Conservation (phyloP, 495 filamentous ascomycete genomes). For the Xylaria intraflava region DNA sequence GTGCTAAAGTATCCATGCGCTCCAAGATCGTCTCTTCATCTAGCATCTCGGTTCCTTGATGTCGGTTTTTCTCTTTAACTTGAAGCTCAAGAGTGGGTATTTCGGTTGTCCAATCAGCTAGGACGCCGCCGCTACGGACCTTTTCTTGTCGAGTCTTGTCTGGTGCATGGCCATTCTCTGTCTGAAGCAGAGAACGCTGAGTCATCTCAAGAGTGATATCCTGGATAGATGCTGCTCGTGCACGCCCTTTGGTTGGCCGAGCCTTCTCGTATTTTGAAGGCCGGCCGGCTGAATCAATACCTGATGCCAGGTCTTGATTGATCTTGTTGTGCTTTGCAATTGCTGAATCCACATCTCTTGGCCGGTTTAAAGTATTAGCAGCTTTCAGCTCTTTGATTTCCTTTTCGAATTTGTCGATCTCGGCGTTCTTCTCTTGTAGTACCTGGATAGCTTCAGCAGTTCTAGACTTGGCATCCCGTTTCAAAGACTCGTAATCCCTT, state of each 20-base stretch:
- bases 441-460: constrained; percentile 49
- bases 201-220: constrained; percentile 21
- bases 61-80: constrained; percentile 11
- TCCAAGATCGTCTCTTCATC: constrained; percentile 13
- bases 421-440: constrained; percentile 58
- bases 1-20: neutral
- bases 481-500: constrained; percentile 47
- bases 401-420: constrained; percentile 53
- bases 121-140: neutral
- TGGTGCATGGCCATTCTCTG: constrained; percentile 2
- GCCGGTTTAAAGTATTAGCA: constrained; percentile 14
- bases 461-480: constrained; percentile 54
- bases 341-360: constrained; percentile 13
- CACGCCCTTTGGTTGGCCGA: constrained; percentile 4
- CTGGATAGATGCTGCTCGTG: constrained; percentile 18
- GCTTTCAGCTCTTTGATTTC: constrained; percentile 43
- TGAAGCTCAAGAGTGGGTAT: constrained; percentile 15
- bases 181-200: constrained; percentile 12
- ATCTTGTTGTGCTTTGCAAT: constrained; percentile 10
- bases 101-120: constrained; percentile 17
- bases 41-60: constrained; percentile 19
- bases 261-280: constrained; percentile 17
- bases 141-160: neutral
- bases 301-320: constrained; percentile 17
- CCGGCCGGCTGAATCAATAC: constrained; percentile 22